A percentile compares a stretch with the other conserved stretches of the same genome.
phyloP scores from a whole-genome alignment of 345 rosid genomes.

The Sonneratia alba region DNA sequence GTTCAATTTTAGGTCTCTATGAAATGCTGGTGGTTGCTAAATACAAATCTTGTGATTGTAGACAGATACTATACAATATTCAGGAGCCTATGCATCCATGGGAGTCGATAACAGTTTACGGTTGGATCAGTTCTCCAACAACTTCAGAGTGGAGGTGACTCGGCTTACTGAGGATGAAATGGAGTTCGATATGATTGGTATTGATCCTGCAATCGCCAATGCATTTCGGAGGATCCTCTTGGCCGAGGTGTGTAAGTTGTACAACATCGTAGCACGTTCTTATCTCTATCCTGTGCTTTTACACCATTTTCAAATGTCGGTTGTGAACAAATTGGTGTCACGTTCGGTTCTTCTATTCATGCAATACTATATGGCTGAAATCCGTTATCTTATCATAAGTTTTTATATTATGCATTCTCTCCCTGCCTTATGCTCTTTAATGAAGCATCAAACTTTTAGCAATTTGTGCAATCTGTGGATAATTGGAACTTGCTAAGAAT shows the following conservation, averaged over 20 bases:
- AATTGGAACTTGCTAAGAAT: background rate
- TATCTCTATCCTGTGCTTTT: too few relatives aligned
- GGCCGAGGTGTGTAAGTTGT: slow-evolving; percentile 57
- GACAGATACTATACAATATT: slow-evolving; percentile 29
- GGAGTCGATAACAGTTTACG: slow-evolving; percentile 60
- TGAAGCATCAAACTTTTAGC: background rate
- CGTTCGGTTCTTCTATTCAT: background rate
- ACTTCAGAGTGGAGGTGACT: slow-evolving; percentile 54
- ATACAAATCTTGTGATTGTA: too few relatives aligned
- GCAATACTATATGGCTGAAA: background rate
- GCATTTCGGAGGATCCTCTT: slow-evolving; percentile 85
- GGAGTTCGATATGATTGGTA: slow-evolving; percentile 84
- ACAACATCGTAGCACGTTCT: background rate
- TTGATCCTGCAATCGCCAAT: slow-evolving; percentile 74
- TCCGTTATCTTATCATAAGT: background rate
- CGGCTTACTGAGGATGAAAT: slow-evolving; percentile 41
- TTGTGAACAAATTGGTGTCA: too few relatives aligned
- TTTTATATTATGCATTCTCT: too few relatives aligned
- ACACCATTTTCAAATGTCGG: too few relatives aligned
- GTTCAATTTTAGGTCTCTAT: background rate
- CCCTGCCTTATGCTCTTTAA: too few relatives aligned
- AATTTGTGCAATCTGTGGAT: background rate
- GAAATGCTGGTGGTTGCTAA: too few relatives aligned
- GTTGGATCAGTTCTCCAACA: slow-evolving; percentile 37
- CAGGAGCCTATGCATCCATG: slow-evolving; percentile 78